Conservation (phyloP, 2,329 filamentous ascomycete species). For the Pseudogymnoascus sp. region DNA sequence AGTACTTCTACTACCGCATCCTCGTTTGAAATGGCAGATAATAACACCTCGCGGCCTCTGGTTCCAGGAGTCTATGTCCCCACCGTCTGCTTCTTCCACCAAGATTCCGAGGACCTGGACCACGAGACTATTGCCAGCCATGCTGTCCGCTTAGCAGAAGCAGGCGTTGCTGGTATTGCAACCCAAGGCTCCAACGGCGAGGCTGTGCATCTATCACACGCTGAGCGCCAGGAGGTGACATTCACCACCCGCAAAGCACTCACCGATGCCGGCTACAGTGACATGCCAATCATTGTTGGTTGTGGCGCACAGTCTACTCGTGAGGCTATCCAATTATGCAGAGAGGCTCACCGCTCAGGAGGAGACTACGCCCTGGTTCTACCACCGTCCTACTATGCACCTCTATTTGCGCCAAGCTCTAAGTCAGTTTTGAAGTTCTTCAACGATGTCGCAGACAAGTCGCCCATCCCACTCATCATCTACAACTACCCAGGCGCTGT, state of each 20-base stretch:
- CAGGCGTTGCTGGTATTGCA: constrained; percentile 51
- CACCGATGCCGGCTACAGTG: constrained; percentile 48
- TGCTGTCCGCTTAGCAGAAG: constrained; percentile 49
- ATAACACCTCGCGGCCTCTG: constrained; percentile 34
- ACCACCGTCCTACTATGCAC: constrained; percentile 60
- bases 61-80: constrained; percentile 61
- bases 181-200: constrained; percentile 59
- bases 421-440: constrained; percentile 54
- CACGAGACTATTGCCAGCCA: constrained; percentile 40
- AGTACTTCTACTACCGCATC: constrained; percentile 37
- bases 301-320: constrained; percentile 59
- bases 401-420: constrained; percentile 47
- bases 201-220: constrained; percentile 56
- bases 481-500: constrained; percentile 92
- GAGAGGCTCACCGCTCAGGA: constrained; percentile 54
- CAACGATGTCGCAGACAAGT: constrained; percentile 53
- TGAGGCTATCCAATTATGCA: constrained; percentile 57
- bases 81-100: constrained; percentile 66
- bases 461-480: constrained; percentile 69
- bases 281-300: constrained; percentile 59
- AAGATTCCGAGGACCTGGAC: constrained; percentile 59
- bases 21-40: constrained; percentile 26
- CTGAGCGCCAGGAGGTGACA: constrained; percentile 54
- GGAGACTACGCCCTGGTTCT: constrained; percentile 62
- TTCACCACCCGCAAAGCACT: constrained; percentile 53